These are phyloP conservation scores for Fonsecaea pugnacius DNA, from an alignment of 2,329 filamentous ascomycete species.

Conservation along the genomic window DNA sequence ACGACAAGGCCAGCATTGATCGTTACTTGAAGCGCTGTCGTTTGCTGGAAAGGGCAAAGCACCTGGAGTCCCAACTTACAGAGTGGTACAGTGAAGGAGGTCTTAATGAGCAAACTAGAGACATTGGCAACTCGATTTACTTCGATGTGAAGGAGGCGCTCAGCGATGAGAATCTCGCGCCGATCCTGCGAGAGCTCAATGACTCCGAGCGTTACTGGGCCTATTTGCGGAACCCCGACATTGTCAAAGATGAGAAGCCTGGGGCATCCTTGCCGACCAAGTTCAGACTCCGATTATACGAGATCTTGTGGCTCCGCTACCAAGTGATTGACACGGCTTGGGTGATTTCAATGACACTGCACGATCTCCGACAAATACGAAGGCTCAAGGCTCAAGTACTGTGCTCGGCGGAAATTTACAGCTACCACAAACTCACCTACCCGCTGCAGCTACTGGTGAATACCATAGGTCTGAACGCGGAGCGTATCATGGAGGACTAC, in stretches of 20 bases:
- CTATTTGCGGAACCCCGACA: neutral
- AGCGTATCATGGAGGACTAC: conserved; percentile 3
- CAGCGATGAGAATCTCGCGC: conserved; percentile 1
- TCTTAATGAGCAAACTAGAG: neutral
- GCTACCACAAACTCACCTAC: neutral
- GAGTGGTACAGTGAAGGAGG: conserved; percentile 4
- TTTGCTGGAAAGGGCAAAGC: conserved; percentile 6
- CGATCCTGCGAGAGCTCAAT: neutral
- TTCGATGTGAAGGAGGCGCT: neutral
- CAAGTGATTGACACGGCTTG: conserved; percentile 1
- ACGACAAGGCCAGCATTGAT: conserved; percentile 8
- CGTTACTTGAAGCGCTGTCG: conserved; percentile 1
- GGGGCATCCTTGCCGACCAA: neutral
- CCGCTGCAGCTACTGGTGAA: neutral
- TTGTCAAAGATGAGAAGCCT: conserved; percentile 7
- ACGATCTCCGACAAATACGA: conserved; percentile 9
- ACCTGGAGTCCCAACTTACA: conserved; percentile 6
- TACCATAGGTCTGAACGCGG: neutral
- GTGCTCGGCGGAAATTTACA: neutral
- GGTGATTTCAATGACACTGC: conserved; percentile 7
- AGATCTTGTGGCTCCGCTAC: neutral
- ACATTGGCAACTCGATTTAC: conserved; percentile 5
- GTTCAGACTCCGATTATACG: conserved; percentile 1
- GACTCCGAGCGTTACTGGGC: conserved; percentile 1
- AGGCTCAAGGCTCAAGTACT: conserved; percentile 1